phyloP scores from a whole-genome alignment of 2,329 filamentous ascomycete genomes.

The Neospermospora avenae region DNA sequence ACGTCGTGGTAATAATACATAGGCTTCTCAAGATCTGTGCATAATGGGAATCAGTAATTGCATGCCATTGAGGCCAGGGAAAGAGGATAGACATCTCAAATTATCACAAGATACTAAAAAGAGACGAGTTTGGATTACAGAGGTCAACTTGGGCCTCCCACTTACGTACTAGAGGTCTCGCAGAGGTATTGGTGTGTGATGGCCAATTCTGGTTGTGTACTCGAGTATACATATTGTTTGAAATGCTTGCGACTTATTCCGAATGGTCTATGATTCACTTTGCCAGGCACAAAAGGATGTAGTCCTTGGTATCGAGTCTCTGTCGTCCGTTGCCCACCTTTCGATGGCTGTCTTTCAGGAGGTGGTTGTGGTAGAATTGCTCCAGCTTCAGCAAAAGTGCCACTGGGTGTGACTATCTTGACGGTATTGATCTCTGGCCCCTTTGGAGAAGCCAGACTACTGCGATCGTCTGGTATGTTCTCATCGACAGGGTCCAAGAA shows the following conservation, averaged over 20 bases:
- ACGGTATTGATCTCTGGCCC: not conserved
- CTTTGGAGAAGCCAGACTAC: not conserved
- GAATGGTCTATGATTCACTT: not conserved
- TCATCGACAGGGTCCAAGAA: not conserved
- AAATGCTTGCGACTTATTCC: not conserved
- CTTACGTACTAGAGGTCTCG: not conserved
- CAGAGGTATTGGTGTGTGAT: constrained; percentile 7
- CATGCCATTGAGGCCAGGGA: too few relatives aligned
- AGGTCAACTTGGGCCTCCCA: too few relatives aligned
- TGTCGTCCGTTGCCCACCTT: not conserved
- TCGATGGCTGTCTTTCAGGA: not conserved
- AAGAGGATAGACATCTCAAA: too few relatives aligned
- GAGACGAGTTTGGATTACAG: too few relatives aligned
- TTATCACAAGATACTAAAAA: too few relatives aligned
- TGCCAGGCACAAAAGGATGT: constrained; percentile 3
- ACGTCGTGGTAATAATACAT: constrained; percentile 7
- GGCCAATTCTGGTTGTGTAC: not conserved
- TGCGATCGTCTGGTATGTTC: not conserved
- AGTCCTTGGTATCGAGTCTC: not conserved
- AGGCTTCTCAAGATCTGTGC: not conserved
- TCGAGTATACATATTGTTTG: constrained; percentile 5
- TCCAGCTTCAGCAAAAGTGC: not conserved
- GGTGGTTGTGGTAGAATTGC: not conserved
- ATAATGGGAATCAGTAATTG: too few relatives aligned
- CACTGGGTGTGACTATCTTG: not conserved